Conservation (phyloP, 306 rosid genomes). For the Mimosa bimucronata region DNA sequence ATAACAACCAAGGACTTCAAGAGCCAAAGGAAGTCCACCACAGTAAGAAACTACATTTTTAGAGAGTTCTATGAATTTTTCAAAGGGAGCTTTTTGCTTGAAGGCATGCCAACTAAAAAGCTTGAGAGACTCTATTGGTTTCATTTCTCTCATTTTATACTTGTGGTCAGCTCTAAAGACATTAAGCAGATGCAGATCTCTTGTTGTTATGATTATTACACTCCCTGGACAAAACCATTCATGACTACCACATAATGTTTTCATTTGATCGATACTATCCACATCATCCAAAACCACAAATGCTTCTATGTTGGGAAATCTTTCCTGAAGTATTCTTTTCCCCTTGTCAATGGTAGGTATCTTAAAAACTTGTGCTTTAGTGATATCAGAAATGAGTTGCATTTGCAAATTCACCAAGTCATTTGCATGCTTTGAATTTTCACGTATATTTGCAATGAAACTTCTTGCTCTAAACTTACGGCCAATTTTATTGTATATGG, state of each 20-base stretch:
- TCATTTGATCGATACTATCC: not conserved
- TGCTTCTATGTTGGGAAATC: not conserved
- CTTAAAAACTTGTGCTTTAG: not conserved
- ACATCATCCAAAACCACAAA: slow-evolving; percentile 1
- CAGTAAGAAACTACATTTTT: not conserved
- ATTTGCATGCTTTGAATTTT: not conserved
- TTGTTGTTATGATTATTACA: slow-evolving; percentile 1
- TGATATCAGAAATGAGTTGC: not conserved
- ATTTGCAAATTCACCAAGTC: not conserved
- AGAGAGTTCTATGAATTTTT: slow-evolving; percentile 1
- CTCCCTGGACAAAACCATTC: not conserved
- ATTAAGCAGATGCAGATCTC: not conserved
- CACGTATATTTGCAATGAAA: not conserved
- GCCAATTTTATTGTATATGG: not conserved
- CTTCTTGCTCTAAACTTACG: not conserved
- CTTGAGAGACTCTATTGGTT: slow-evolving; percentile 5
- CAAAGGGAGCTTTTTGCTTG: not conserved
- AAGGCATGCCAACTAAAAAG: slow-evolving; percentile 23
- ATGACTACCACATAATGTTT: not conserved
- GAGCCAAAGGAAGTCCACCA: not conserved
- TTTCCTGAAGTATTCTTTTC: not conserved
- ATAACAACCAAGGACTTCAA: not conserved
- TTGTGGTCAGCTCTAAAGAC: not conserved
- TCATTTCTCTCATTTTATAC: not conserved
- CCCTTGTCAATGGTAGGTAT: not conserved